Percentiles rank a stretch among this genome's conserved stretches.
Conservation (phyloP, 2,329 filamentous ascomycete genomes). For the Alternaria consortialis region DNA sequence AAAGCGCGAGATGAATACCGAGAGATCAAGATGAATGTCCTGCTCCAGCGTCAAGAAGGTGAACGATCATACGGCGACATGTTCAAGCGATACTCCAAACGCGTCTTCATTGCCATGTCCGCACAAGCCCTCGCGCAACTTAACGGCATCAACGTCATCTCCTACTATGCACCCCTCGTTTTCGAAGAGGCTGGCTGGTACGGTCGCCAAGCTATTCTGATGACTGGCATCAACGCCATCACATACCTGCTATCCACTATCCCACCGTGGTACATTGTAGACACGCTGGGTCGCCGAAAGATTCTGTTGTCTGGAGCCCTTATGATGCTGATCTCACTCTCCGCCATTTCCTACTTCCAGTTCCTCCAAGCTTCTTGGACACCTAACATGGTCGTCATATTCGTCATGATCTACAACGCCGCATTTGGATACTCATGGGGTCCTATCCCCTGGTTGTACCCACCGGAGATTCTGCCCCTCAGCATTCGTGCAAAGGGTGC, state of each 20-base stretch:
- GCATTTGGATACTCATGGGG: conserved; percentile 98
- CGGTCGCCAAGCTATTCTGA: conserved; percentile 88
- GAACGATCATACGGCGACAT: conserved; percentile 92
- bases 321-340: conserved; percentile 87
- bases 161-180: conserved; percentile 95
- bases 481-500: conserved; percentile 98
- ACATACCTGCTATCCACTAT: conserved; percentile 93
- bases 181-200: conserved; percentile 98
- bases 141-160: conserved; percentile 99
- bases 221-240: conserved; percentile 95
- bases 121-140: conserved; percentile 94
- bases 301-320: conserved; percentile 91
- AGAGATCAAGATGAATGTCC: conserved; percentile 98
- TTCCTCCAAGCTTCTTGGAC: conserved; percentile 83
- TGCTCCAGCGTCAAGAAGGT: conserved; percentile 92
- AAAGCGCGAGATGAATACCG: conserved; percentile 96
- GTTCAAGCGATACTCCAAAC: conserved; percentile 90
- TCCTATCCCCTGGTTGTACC: conserved; percentile 97
- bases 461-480: conserved; percentile 96
- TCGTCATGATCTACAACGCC: conserved; percentile 98
- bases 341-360: conserved; percentile 93
- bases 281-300: conserved; percentile 86
- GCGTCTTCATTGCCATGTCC: conserved; percentile 98
- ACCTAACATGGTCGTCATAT: conserved; percentile 85
- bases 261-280: conserved; percentile 96